Percentiles rank a stretch among this genome's conserved stretches.
These are phyloP conservation scores for Phanerodontia chrysosporium DNA, from an alignment of 768 basidiomycete species.

Conservation along the genomic window DNA sequence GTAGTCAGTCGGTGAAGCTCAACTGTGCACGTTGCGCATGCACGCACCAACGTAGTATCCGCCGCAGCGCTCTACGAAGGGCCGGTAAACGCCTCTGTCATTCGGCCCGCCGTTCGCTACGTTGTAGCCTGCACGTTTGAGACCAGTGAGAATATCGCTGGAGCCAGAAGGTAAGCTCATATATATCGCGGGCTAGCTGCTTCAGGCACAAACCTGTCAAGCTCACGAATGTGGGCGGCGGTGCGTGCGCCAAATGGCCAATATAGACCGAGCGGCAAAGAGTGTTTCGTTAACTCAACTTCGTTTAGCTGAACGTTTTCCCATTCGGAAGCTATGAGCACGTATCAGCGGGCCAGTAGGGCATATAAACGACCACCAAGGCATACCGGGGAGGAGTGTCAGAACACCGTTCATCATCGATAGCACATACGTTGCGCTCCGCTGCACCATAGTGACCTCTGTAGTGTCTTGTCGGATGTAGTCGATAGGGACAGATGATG, in stretches of 20 bases:
- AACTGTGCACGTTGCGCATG: background rate
- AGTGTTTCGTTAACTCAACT: conserved; percentile 21
- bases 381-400: background rate
- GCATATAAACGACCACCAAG: background rate
- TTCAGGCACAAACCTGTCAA: no score
- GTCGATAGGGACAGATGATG: background rate
- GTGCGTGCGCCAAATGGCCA: no score
- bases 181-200: background rate
- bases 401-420: background rate
- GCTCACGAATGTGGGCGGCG: conserved; percentile 20
- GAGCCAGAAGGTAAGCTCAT: background rate
- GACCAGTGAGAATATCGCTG: conserved; percentile 51
- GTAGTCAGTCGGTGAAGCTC: background rate
- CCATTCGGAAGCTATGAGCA: background rate
- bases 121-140: conserved; percentile 55
- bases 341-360: background rate
- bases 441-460: conserved; percentile 7
- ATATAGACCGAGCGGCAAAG: conserved; percentile 20
- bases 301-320: conserved; percentile 19
- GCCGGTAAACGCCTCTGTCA: conserved; percentile 40
- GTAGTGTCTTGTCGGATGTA: background rate
- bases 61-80: conserved; percentile 39
- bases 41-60: conserved; percentile 68
- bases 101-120: conserved; percentile 45
- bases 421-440: conserved; percentile 3